phyloP scores from a whole-genome alignment of 1,139 yeast species.

The Blastobotrys niveus region DNA sequence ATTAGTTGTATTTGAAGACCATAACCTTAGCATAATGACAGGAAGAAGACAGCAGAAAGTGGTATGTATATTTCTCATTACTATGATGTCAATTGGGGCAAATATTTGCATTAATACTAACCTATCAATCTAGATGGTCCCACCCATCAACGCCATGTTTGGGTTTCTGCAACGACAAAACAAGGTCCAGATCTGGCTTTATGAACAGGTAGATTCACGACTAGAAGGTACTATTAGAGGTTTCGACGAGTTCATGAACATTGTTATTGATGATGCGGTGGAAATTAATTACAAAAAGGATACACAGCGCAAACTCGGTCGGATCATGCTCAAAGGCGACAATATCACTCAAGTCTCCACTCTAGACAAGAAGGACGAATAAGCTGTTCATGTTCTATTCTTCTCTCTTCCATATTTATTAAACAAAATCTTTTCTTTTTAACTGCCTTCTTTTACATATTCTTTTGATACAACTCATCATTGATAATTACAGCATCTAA shows the following conservation, averaged over 20 bases:
- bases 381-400: no score
- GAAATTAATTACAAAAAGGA: conserved; percentile 51
- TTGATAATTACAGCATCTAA: conserved; percentile 56
- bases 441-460: conserved; percentile 3
- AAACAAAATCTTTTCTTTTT: background rate
- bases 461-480: conserved; percentile 12
- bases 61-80: conserved; percentile 31
- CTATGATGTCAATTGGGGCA: no score
- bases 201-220: conserved; percentile 71
- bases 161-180: conserved; percentile 79
- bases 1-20: no score
- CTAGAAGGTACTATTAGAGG: conserved; percentile 83
- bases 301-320: conserved; percentile 37
- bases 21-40: no score
- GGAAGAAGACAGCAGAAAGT: conserved; percentile 37
- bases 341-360: conserved; percentile 73
- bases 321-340: conserved; percentile 85
- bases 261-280: conserved; percentile 85
- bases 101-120: conserved; percentile 7
- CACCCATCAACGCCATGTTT: conserved; percentile 89
- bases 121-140: conserved; percentile 45
- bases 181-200: conserved; percentile 78
- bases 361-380: conserved; percentile 4
- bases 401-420: background rate
- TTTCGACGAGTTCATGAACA: conserved; percentile 95